These are phyloP conservation scores for Haberlea rhodopensis DNA, from an alignment of 257 asterid species.

Conservation along the genomic window DNA sequence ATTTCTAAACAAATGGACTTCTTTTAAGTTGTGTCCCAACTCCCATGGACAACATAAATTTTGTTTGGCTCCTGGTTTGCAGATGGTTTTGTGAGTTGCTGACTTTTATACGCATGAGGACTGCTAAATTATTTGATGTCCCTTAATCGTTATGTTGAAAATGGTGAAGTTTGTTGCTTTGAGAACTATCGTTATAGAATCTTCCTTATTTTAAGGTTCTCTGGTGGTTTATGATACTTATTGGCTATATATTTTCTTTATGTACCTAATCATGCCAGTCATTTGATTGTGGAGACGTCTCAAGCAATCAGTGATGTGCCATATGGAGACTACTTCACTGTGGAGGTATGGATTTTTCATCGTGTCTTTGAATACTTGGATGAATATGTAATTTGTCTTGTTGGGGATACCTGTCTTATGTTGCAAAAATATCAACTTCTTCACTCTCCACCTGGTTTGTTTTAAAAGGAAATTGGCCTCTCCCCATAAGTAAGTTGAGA, in stretches of 20 bases:
- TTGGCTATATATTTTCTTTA: slow-evolving; percentile 26
- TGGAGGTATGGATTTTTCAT: slow-evolving; percentile 64
- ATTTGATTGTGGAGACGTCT: slow-evolving; percentile 73
- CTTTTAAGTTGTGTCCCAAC: slow-evolving; percentile 2
- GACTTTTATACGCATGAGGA: neutral
- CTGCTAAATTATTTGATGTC: neutral
- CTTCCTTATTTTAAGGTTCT: slow-evolving; percentile 8
- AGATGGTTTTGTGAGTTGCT: neutral
- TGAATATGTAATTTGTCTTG: neutral
- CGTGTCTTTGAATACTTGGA: slow-evolving; percentile 12
- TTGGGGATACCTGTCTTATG: slow-evolving; percentile 11
- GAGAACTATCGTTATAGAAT: slow-evolving; percentile 3
- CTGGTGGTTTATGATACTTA: slow-evolving; percentile 15
- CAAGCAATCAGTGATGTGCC: slow-evolving; percentile 88
- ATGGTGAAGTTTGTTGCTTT: slow-evolving; percentile 13
- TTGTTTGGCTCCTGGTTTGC: neutral
- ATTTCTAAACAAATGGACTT: neutral
- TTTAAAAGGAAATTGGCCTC: neutral
- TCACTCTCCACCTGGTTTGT: neutral
- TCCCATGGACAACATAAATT: neutral
- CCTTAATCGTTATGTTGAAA: slow-evolving; percentile 9
- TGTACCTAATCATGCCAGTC: slow-evolving; percentile 47
- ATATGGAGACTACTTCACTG: slow-evolving; percentile 87
- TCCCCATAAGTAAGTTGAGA: neutral
- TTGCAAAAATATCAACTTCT: slow-evolving; percentile 15